Conservation (phyloP, 2,329 filamentous ascomycete species). For the Leptographium lundbergii region DNA sequence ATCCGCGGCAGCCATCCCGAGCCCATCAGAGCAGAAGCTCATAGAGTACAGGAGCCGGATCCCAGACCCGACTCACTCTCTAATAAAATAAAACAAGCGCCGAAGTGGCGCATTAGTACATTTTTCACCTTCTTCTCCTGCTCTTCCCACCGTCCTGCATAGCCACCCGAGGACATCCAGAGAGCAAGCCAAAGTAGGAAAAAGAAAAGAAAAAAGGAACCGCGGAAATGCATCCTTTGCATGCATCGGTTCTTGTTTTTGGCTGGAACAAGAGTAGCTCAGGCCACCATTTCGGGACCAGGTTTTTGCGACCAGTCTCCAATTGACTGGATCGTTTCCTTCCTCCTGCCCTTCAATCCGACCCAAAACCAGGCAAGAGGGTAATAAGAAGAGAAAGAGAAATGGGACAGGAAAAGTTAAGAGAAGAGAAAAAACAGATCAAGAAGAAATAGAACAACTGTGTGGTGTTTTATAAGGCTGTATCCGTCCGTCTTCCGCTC, state of each 20-base stretch:
- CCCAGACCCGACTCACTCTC: background rate
- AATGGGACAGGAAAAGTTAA: background rate
- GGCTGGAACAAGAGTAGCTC: background rate
- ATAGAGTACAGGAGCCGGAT: background rate
- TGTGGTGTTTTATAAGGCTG: background rate
- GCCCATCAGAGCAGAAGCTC: background rate
- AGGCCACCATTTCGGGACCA: background rate
- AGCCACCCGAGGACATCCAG: background rate
- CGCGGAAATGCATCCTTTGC: background rate
- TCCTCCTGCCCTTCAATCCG: background rate
- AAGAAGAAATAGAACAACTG: background rate
- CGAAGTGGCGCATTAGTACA: background rate
- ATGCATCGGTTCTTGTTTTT: background rate
- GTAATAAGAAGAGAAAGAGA: background rate
- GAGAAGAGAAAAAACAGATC: background rate
- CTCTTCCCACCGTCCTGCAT: background rate
- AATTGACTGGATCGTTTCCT: background rate
- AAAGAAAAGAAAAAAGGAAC: background rate
- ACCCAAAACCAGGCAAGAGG: background rate
- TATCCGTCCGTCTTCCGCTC: background rate
- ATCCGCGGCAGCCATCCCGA: background rate
- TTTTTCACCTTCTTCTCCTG: background rate
- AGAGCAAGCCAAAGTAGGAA: background rate
- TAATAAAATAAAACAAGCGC: background rate
- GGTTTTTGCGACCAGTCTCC: background rate